Percentiles rank a stretch among this genome's conserved stretches.
These are phyloP conservation scores for Trichoderma sp. DNA, from an alignment of 2,329 filamentous ascomycete genomes.

Conservation along the genomic window DNA sequence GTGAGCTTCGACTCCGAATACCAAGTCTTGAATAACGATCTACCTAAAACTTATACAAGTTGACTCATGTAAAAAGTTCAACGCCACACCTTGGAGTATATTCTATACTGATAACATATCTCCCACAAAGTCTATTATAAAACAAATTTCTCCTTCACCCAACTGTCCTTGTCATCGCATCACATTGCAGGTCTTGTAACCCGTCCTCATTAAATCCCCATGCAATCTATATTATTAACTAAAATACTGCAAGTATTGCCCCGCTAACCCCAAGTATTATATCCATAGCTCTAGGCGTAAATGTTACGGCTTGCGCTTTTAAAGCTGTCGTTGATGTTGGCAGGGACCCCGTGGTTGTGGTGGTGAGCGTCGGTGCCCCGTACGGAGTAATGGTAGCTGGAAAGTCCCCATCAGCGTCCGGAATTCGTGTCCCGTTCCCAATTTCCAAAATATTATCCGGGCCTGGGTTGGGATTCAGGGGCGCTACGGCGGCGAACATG, in stretches of 20 bases:
- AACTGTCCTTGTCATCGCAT: background rate
- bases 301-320: background rate
- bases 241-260: background rate
- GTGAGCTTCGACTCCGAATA: background rate
- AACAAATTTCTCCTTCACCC: background rate
- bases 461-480: background rate
- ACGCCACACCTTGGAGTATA: background rate
- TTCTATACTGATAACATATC: background rate
- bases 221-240: background rate
- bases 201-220: background rate
- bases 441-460: background rate
- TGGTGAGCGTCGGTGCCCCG: background rate
- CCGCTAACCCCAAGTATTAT: background rate
- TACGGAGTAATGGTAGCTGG: background rate
- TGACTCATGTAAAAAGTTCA: background rate
- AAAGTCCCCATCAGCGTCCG: background rate
- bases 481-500: background rate
- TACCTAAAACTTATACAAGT: background rate
- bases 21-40: background rate
- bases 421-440: background rate
- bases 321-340: background rate
- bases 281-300: background rate
- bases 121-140: background rate
- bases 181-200: background rate
- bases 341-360: background rate